Percentiles rank a stretch among this genome's conserved stretches.
Evolutionary conservation across 106 monocot genomes (phyloP).

Genomic region (Dendrobium chrysotoxum): DNA sequence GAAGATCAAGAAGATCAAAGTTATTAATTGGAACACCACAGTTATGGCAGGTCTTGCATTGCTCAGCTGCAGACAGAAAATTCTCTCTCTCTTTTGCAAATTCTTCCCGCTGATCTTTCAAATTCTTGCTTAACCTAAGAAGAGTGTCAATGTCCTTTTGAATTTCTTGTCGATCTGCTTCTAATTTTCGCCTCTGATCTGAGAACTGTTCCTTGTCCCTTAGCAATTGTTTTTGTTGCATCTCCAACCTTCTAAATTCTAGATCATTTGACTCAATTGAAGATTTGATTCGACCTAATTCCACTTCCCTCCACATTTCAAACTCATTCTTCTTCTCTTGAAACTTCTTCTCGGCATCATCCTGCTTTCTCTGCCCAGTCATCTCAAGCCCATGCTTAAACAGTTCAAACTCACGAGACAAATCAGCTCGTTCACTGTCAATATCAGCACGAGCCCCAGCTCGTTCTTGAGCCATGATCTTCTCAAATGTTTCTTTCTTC

Average conservation of each 20-base stretch:
- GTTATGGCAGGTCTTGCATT: conserved; percentile 55
- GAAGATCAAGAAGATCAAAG: conserved; percentile 30
- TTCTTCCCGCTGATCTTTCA: conserved; percentile 69
- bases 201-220: conserved; percentile 54
- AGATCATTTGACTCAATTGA: conserved; percentile 35
- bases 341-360: conserved; percentile 33
- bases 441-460: conserved; percentile 38
- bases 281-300: conserved; percentile 41
- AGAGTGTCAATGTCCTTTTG: conserved; percentile 77
- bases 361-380: conserved; percentile 40
- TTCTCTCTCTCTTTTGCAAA: conserved; percentile 57
- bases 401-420: conserved; percentile 40
- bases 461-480: conserved; percentile 45
- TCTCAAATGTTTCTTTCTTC: conserved; percentile 71
- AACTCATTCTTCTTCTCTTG: conserved; percentile 52
- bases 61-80: conserved; percentile 51
- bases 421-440: conserved; percentile 42
- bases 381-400: conserved; percentile 54
- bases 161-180: conserved; percentile 67
- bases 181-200: conserved; percentile 41
- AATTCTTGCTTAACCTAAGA: conserved; percentile 45
- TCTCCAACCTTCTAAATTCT: conserved; percentile 49
- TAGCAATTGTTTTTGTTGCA: conserved; percentile 45
- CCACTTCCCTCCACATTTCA: conserved; percentile 35
- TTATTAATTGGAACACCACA: conserved; percentile 56